Base-by-base conservation (phyloP, 176 grass and related monocot species). In the Rhynchospora tenuis region DNA sequence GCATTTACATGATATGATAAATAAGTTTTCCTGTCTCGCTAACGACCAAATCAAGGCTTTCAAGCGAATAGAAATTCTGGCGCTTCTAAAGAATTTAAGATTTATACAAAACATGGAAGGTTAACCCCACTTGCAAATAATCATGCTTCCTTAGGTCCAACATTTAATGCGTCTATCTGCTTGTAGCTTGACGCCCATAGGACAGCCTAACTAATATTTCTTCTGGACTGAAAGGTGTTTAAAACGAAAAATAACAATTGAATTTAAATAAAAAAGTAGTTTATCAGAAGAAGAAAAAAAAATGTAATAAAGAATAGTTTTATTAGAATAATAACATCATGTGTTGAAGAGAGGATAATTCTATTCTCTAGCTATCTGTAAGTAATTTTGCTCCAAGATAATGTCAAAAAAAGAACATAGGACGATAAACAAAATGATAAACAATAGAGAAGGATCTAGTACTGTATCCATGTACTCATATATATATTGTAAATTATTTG, bases 1-100 rank as follows among this genome's bases (percentile, higher is more conserved):
- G 23, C 45, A 65, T 50, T 64, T 63, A 17, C 52, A 80, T 80
- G 12, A 80, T 38, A 80, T 38, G 56, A 62, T 58, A 16, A 16
- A 22, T 22, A 26, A 43, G 9, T 63, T 15, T 24, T 10, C 63
- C 54, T 47, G 1, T 81, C 42, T 63, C 3, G 43, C 20, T 46
- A 81, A 79, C 20, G 80, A 82, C 80, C 59, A 64, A 52, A 44
- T 82, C 61, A 67, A 67, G 46, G 3, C n/a, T 66, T 65, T 64
- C 22, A 61, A 48, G 80, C 61, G 28, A 52, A 16, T 66, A 66
- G 33, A 82, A 61, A 82, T 23, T 20, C 9, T 24, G 33, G 57
- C 9, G 3, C 7, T 26, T 64, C 57, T 81, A 57, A 61, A 80
- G 27, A 19, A 74, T 26, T 74, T 51, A n/a, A 73, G 2, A 72